Evolutionary conservation across 2,329 filamentous ascomycete species (phyloP), one percentile per base, ranked within the genome.

Genomic region (Chaetomiaceae sp.): DNA sequence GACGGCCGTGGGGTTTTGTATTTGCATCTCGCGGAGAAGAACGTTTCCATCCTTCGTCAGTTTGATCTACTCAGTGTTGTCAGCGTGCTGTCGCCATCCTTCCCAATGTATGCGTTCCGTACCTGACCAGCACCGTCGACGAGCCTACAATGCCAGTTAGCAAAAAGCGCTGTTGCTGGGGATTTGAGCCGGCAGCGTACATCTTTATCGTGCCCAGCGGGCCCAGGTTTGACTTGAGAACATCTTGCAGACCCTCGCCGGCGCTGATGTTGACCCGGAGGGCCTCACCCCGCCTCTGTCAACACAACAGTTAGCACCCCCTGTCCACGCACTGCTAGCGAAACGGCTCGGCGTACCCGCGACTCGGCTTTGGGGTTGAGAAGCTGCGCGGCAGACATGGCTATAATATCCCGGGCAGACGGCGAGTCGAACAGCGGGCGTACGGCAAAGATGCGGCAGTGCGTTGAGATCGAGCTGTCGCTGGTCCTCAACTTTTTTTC

Each of bases 351-450:
- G 74, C 86, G 62, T 76, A 94, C 89, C 72, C 93, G 84, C 61
- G 90, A 96, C 75, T 98, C 93, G 63, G 93, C 93, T 77, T 98
- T 98, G 53, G 93, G 93, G 71, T 98, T 98, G 57, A 98, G 84
- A 63, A 98, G 83, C 74, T 97, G 91, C 64, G 93, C 90, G 60
- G 93, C 93, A 72, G 90, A 97, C 93, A 97, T 97, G 52, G 57
- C 61, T 30, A 24, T 19, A 45, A 38, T 24, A 18, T 43, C 42
- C 45, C 24, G 51, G 42, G 44, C 45, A 36, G 33, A 32, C 22
- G 35, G 40, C 39, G 41, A 38, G 38, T 47, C 39, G 39, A 42
- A 42, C 35, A 12, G 48, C 47, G 42, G 6, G 47, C 39, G 39
- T 42, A 44, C 35, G 39, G 44, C 32, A 36, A 39, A 33, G 24